Conservation (phyloP, 495 filamentous ascomycete genomes). For the Penicillium herquei region DNA sequence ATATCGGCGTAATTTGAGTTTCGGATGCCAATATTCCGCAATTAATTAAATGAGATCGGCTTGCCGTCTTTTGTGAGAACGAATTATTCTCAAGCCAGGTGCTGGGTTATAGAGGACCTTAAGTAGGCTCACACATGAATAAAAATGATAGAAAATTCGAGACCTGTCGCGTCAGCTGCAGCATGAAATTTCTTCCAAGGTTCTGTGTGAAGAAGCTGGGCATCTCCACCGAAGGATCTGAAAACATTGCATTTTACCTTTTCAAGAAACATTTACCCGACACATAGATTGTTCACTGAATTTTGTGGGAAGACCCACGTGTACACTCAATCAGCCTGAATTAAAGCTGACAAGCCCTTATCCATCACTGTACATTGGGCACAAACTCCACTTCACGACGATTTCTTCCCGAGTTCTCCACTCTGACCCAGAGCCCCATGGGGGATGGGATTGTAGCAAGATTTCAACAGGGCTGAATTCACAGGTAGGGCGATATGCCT, state of each 20-base stretch:
- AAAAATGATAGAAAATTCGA: background rate
- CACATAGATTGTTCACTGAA: background rate
- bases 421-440: background rate
- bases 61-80: background rate
- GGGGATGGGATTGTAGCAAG: too few relatives aligned
- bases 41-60: background rate
- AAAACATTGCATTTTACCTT: background rate
- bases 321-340: background rate
- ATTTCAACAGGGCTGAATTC: too few relatives aligned
- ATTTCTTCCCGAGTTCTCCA: background rate
- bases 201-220: too few relatives aligned
- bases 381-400: background rate
- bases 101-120: background rate
- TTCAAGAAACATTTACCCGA: background rate
- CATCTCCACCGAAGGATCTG: too few relatives aligned
- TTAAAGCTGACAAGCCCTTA: too few relatives aligned
- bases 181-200: background rate
- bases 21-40: background rate
- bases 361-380: background rate
- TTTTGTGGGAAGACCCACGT: background rate
- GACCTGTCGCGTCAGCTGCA: background rate
- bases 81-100: background rate
- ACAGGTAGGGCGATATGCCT: too few relatives aligned
- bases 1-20: background rate
- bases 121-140: background rate